These are phyloP conservation scores for Trichophyton equinum DNA, from an alignment of 2,329 filamentous ascomycete species.

Conservation along the genomic window DNA sequence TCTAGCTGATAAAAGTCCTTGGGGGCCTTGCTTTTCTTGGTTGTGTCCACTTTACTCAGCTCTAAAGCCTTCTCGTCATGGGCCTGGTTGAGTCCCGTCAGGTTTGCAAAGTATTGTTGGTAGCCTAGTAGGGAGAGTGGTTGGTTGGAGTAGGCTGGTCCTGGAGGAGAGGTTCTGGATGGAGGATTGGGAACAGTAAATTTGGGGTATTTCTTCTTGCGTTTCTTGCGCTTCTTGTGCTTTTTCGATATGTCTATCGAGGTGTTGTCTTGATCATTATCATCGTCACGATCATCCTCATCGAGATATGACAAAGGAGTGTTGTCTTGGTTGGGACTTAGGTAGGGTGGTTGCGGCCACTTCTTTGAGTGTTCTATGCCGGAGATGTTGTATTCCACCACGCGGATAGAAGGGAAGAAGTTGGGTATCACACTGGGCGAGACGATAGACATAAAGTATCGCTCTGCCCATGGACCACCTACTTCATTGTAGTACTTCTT, in stretches of 20 bases:
- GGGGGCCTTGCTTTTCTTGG: neutral
- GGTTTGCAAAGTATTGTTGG: slow-evolving; percentile 84
- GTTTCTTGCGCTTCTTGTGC: slow-evolving; percentile 33
- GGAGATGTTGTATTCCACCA: slow-evolving; percentile 87
- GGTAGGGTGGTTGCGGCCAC: slow-evolving; percentile 10
- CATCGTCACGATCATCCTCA: neutral
- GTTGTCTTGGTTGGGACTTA: neutral
- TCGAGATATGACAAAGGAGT: neutral
- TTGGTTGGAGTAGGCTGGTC: slow-evolving; percentile 82
- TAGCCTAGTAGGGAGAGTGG: slow-evolving; percentile 66
- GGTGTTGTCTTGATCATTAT: slow-evolving; percentile 20
- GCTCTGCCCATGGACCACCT: slow-evolving; percentile 69
- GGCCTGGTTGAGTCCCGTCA: slow-evolving; percentile 79
- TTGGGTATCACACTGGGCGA: slow-evolving; percentile 84
- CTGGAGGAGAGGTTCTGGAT: slow-evolving; percentile 58
- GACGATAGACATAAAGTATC: slow-evolving; percentile 70
- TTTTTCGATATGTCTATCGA: slow-evolving; percentile 21
- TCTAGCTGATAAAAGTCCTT: slow-evolving; percentile 58
- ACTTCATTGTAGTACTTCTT: slow-evolving; percentile 52
- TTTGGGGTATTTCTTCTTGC: slow-evolving; percentile 44
- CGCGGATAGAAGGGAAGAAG: slow-evolving; percentile 76
- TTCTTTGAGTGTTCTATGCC: slow-evolving; percentile 50
- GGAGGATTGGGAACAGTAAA: slow-evolving; percentile 59
- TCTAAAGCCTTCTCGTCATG: slow-evolving; percentile 11
- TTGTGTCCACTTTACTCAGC: slow-evolving; percentile 41